phyloP scores from a whole-genome alignment of 1,284 basidiomycete species.

The Marasmius oreades region DNA sequence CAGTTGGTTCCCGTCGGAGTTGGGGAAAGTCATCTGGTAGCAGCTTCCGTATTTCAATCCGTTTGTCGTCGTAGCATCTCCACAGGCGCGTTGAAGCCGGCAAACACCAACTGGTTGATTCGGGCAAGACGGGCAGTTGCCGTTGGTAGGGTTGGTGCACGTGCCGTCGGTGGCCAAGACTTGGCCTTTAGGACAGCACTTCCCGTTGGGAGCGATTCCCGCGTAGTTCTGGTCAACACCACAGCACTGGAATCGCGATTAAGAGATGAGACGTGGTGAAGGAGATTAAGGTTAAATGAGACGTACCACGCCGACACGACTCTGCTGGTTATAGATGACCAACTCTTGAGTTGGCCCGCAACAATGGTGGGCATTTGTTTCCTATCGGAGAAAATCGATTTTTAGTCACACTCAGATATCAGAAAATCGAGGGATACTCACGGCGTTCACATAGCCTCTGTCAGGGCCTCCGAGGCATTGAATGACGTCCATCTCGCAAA shows the following conservation, averaged over 20 bases:
- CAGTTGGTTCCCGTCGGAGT: not conserved
- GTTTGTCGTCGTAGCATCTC: not conserved
- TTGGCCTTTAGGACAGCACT: not conserved
- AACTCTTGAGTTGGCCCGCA: not conserved
- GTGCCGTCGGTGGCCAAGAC: not conserved
- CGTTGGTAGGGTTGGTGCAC: not conserved
- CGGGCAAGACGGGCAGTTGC: not conserved
- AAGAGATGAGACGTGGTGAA: not conserved
- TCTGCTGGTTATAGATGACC: not conserved
- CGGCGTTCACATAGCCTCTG: not conserved
- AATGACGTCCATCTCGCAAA: not conserved
- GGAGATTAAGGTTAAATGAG: not conserved
- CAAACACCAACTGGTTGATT: not conserved
- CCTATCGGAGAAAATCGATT: not conserved
- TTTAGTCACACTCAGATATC: no score
- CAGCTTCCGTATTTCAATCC: constrained; percentile 2
- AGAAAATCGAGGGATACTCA: not conserved
- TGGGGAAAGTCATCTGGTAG: constrained; percentile 2
- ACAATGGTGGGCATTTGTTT: not conserved
- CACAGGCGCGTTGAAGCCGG: not conserved
- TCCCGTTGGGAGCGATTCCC: not conserved
- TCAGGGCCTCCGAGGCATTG: not conserved
- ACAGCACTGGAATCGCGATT: not conserved
- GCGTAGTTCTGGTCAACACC: not conserved
- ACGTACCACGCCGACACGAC: constrained; percentile 1